Evolutionary conservation across 2,329 filamentous ascomycete species (phyloP), one percentile per base, ranked within the genome.

Genomic region (Coniochaeta pulveracea): DNA sequence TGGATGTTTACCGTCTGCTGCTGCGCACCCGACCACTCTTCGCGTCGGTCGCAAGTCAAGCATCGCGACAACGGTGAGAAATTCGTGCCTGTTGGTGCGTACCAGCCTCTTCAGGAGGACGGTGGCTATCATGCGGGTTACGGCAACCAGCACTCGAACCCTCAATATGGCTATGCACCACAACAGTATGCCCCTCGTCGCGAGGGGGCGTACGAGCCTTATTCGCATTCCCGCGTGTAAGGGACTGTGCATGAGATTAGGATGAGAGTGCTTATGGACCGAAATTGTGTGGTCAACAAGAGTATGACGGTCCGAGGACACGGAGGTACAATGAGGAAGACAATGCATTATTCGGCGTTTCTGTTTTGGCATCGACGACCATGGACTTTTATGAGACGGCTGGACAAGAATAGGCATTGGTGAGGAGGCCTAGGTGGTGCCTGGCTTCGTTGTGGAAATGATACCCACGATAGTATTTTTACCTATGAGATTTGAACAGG

Each of bases 1-100:
- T 96, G 91, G 89, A 63, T 88, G 50, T 75, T 93, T 56, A 85
- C 78, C 56, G 72, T 82, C 49, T 96, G 89, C 79, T 96, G 88
- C 75, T 94, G 88, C 68, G 76, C 72, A 37, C 58, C 63, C 46
- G 84, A 85, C 43, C 56, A 52, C 46, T 54, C 53, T 41, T 40
- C 47, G 29, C 46, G 52, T 42, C 34, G 41, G 11, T 31, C 28
- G 40, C 51, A 43, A 26, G 39, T 43, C 36, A 36, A 42, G 27
- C 31, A 47, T 29, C 41, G 45, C 34, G 45, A 44, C 35, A 46
- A 44, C 30, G 52, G 48, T 52, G 70, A 75, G 61, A 73, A 75
- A 61, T 55, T 64, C 29, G 46, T 65, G 8, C 55, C 61, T n/a
- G 43, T 36, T 23, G 51, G 53, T 40, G 43, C 54, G 5, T 72